Base-by-base conservation (phyloP, 2,329 filamentous ascomycete genomes). In the Aspergillus intermedius region DNA sequence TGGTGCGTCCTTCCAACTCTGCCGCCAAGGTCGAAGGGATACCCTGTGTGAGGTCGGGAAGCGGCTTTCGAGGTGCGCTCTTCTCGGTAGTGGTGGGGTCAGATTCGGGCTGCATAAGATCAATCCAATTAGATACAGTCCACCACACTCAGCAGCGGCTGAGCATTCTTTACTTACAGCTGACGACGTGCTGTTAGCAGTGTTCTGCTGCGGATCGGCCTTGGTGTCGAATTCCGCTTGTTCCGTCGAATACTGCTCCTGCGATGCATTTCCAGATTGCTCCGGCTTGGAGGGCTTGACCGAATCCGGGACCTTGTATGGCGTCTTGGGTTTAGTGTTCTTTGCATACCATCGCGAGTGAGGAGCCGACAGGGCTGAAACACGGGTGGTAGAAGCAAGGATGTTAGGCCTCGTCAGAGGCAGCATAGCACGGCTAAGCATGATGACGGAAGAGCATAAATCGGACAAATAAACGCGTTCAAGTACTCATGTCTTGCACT, bases 1-100 rank as follows among this genome's bases (percentile, higher is more conserved):
- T 72, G 55, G 53, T 57, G 56, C 65, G 74, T 62, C 57, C 69
- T 47, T 74, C 73, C 49, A 85, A 80, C 70, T 96, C 91, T 51
- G 84, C 84, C 49, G 85, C 87, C 48, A 96, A 78, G 1, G 91
- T 95, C 2, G 91, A 95, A 0, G 91, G 91, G 54, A 97, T 95
- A 55, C 91, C 91, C 63, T 91, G 85, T n/a, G 89, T 93, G 41
- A 97, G 77, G 65, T 97, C 91, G 46, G 91, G 91, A 10, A 96
- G 80, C 46, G 88, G 84, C 60, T 84, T 79, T 46, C 80, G 76
- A 21, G 82, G 75, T 23, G 54, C 52, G 39, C 62, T 53, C 41
- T 61, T 52, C 34, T 55, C 52, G 40, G 54, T 54, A 23, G 46
- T 60, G 52, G 57, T 71, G 61, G 52, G 72, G 63, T 65, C 62